Percentiles rank a stretch among this genome's conserved stretches.
Evolutionary conservation across 179 eudicot species (phyloP).

Genomic region (Gypsophila paniculata): DNA sequence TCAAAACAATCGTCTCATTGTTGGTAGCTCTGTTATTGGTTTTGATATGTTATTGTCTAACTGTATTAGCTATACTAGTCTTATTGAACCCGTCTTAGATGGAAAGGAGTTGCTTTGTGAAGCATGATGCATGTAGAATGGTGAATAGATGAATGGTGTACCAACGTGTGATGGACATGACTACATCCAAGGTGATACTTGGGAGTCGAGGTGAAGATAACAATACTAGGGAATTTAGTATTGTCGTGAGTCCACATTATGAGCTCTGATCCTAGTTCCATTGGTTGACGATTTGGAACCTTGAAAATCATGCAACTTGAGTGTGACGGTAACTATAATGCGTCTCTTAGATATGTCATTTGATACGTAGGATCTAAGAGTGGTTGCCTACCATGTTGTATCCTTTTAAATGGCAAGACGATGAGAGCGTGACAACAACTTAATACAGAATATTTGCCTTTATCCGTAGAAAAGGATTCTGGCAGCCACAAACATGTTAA

Average conservation of each 20-base stretch:
- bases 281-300: not conserved
- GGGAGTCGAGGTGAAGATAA: too few species aligned
- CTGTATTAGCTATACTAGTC: too few species aligned
- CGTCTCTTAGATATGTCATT: not conserved
- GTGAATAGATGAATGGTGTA: conserved; percentile 6
- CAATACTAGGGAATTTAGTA: not conserved
- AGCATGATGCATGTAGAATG: too few species aligned
- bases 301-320: not conserved
- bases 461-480: not conserved
- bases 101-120: not conserved
- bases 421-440: not conserved
- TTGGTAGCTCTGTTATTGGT: not conserved
- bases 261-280: not conserved
- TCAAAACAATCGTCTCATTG: not conserved
- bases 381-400: not conserved
- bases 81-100: too few species aligned
- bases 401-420: not conserved
- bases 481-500: not conserved
- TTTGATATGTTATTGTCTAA: too few species aligned
- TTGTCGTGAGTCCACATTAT: not conserved
- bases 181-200: not conserved
- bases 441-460: not conserved
- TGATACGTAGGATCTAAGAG: not conserved
- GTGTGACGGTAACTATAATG: not conserved
- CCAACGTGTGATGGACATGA: not conserved